These are phyloP conservation scores for Arabidopsis thaliana DNA, from an alignment of 345 rosid species.

Conservation along the genomic window DNA sequence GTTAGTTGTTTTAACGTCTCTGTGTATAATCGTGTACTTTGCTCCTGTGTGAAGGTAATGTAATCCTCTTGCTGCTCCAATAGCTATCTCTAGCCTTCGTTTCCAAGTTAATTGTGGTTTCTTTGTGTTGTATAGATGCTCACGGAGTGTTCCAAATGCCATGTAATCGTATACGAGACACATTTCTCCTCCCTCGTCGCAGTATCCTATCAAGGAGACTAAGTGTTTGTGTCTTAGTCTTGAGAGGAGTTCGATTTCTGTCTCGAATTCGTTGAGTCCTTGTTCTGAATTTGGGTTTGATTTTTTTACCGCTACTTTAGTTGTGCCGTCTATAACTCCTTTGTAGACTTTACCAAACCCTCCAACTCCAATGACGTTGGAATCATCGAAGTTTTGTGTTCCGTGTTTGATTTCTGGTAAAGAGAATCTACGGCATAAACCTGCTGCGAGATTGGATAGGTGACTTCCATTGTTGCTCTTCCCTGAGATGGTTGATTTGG, in stretches of 20 bases:
- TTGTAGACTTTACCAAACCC: constrained; percentile 93
- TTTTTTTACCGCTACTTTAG: constrained; percentile 73
- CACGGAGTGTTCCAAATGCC: constrained; percentile 77
- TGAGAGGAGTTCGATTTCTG: constrained; percentile 85
- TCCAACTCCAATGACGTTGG: constrained; percentile 78
- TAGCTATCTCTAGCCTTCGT: constrained; percentile 72
- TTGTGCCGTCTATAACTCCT: constrained; percentile 61
- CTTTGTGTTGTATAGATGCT: constrained; percentile 67
- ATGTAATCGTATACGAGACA: constrained; percentile 85
- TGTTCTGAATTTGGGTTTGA: constrained; percentile 84
- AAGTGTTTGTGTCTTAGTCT: constrained; percentile 87
- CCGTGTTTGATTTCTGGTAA: constrained; percentile 64
- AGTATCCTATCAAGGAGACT: constrained; percentile 84
- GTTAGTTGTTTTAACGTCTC: constrained; percentile 96
- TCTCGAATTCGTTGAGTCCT: constrained; percentile 80
- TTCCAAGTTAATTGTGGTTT: constrained; percentile 68
- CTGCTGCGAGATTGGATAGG: constrained; percentile 61
- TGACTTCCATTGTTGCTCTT: constrained; percentile 54
- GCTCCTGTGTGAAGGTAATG: constrained; percentile 96
- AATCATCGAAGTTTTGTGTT: constrained; percentile 69
- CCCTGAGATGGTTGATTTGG: constrained; percentile 62
- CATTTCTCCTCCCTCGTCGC: constrained; percentile 86
- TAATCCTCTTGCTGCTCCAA: constrained; percentile 84
- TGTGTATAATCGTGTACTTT: constrained; percentile 81
- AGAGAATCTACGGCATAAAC: constrained; percentile 75